Evolutionary conservation across 2,329 filamentous ascomycete genomes (phyloP), one percentile per base, ranked within the genome.

Genomic region (Arthrobotrys entomopaga): DNA sequence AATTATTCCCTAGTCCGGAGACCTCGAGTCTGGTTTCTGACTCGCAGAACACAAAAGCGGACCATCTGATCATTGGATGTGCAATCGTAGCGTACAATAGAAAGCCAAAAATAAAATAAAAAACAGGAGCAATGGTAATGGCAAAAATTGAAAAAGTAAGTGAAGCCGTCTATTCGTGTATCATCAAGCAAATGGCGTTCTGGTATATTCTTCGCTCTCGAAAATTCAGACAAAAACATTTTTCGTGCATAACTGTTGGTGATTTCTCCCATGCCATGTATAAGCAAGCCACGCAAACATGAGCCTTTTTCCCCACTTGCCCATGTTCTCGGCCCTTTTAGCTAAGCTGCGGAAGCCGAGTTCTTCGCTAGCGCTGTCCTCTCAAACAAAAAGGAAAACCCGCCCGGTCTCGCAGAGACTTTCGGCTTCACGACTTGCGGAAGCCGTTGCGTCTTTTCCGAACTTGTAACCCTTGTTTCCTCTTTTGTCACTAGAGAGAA

Each of bases 1-100:
- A 65, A 54, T 73, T 73, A 48, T 60, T 63, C 48, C 66, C 60
- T 26, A 56, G 59, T 54, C 54, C 60, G 60, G 67, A 65, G 60
- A 29, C 60, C 16, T n/a, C 19, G 40, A 48, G 20, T 48, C 38
- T 26, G 49, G n/a, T 48, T 48, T 57, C 38, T 49, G 61, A 20
- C 40, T 24, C 10, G 52, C 52, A 57, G 50, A 65, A 57, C 20
- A 24, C 57, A 56, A 48, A 65, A 64, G 22, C 48, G 49, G 34
- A 52, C 15, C 15, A 49, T 53, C 7, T 24, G 16, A 42, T 63
- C 48, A 63, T 57, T 57, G 26, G 13, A 26, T 56, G 50, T 29
- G 38, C 34, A 43, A 10, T 34, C 19, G 11, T 43, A 57, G 16
- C 53, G 15, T 42, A 57, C 4, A 57, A 43, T 34, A 34, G 29